Evolutionary conservation across 495 filamentous ascomycete species (phyloP), one percentile per base, ranked within the genome.

Genomic region (Aspergillus incahuasiensis): DNA sequence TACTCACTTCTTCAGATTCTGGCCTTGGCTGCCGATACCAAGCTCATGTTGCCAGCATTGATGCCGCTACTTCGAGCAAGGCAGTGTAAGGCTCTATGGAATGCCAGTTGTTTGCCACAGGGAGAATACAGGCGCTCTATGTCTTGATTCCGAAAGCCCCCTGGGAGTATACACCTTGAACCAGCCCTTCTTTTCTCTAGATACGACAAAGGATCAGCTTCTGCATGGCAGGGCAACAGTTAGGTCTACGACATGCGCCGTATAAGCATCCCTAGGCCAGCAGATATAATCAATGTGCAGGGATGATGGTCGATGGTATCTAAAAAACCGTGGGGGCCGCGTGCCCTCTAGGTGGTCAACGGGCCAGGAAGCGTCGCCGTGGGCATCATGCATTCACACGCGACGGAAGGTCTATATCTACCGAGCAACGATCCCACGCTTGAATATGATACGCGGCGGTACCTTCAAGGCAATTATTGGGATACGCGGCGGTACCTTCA

Each of bases 361-460:
- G 4, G 63, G 67, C 18, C 91, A 97, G 75, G 92, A 97, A 78
- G 92, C 46, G 91, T 97, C 42, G 88, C 92, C 35, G 86, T 89
- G 45, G 92, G 92, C 59, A 95, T 96, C 89, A 94, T 68, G 89
- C 86, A 32, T 86, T 97, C 68, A 84, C 83, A 52, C 87, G 89
- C 73, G 71, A 84, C 35, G 91, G 96, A 76, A 85, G 92, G 64
- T 69, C 96, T 56, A 96, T 97, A 69, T n/a, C n/a, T n/a, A 96
- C 92, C 40, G 90, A 91, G 48, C 96, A 96, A 75, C 86, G 91
- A 35, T 95, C 91, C 76, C 92, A 97, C 78, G 91, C 91, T 55
- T n/a, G n/a, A n/a, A n/a, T n/a, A n/a, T n/a, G 62, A 95, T 97
- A 89, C 87, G 91, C 54, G 92, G 91, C 30, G 92, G 82, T 49